Base-by-base conservation (phyloP, 2,329 filamentous ascomycete species). In the Hypoxylon sp. region DNA sequence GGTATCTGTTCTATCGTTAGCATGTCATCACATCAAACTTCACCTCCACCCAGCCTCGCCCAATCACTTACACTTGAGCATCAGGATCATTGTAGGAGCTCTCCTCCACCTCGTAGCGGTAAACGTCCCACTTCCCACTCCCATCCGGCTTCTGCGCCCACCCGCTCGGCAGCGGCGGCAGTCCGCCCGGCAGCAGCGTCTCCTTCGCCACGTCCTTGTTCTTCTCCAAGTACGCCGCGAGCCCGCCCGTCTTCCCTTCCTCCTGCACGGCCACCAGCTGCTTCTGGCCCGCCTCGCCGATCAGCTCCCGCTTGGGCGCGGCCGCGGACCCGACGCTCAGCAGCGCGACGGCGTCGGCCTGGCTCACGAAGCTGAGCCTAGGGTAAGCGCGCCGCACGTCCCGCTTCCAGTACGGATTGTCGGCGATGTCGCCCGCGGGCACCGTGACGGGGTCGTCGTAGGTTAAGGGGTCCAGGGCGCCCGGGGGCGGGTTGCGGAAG, bases 341-440 rank as follows among this genome's bases (percentile, higher is more conserved):
- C 72, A 99, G 86, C 43, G 90, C 91, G 22, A 95, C 95, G 53
- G 93, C 89, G 78, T 98, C 91, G 48, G 87, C 87, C 83, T 98
- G 95, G 62, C 83, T 89, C 65, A 99, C 86, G 47, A 92, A 89
- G 74, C 91, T 94, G 59, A 91, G 84, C 71, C 85, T 86, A 30
- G 95, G 91, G 81, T 98, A 98, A 73, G 85, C 85, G 73, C 95
- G 87, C 72, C 95, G 91, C 65, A 83, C 79, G 76, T 99, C 95
- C 74, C 95, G 93, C 85, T 97, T 96, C 93, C 93, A 99, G 83
- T 97, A 97, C 37, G 93, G 88, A 81, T 97, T 97, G 78, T 94
- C 92, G 73, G 93, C 93, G 72, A 97, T 89, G 77, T 97, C 93
- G 70, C 86, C 92, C 1, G 93, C 91, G n/a, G 93, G 93, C 0